Base-by-base conservation (phyloP, 345 rosid species). In the Brassica juncea region DNA sequence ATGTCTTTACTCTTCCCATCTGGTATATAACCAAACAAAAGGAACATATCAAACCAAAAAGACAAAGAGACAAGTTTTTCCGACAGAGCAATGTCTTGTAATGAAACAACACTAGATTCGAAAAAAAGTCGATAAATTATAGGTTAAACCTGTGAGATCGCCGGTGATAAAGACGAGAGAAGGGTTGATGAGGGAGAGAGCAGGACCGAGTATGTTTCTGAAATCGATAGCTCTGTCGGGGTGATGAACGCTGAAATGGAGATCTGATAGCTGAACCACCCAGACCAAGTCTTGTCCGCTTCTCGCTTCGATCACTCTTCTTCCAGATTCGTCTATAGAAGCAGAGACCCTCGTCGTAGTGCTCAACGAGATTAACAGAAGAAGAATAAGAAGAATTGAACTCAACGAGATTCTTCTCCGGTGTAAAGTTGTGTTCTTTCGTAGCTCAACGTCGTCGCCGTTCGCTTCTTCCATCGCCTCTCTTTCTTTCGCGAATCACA, bases 261-360 rank as follows among this genome's bases (percentile, higher is more conserved):
- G 99, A 87, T 95, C 99, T 55, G 99, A 95, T 23, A 95, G 88
- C 86, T 95, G 99, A 80, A 95, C 99, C 42, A 84, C 88, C 99
- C 97, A 92, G 28, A 90, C 78, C 82, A 91, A 85, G 64, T 90
- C 95, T 49, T 94, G 90, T 9, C 90, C 94, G 49, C 72, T 87
- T 78, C 81, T 70, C 19, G 87, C 89, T 65, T 88, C 82, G 11
- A 90, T 83, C 65, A 92, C 90, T 67, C 85, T 84, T 66, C 78
- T 66, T 66, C 14, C 69, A 23, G 75, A 60, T 81, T 77, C 74
- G 14, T 81, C 75, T 5, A 66, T n/a, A n/a, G 65, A 81, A 71
- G 58, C 73, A 34, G 72, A 76, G 10, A 71, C 80, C 9, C 60
- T 65, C 0, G 19, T n/a, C n/a, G 49, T 37, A 6, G 72, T 3